Percentiles rank a stretch among this genome's conserved stretches.
phyloP scores from a whole-genome alignment of 768 basidiomycete species.

The Termitomyces sp. region DNA sequence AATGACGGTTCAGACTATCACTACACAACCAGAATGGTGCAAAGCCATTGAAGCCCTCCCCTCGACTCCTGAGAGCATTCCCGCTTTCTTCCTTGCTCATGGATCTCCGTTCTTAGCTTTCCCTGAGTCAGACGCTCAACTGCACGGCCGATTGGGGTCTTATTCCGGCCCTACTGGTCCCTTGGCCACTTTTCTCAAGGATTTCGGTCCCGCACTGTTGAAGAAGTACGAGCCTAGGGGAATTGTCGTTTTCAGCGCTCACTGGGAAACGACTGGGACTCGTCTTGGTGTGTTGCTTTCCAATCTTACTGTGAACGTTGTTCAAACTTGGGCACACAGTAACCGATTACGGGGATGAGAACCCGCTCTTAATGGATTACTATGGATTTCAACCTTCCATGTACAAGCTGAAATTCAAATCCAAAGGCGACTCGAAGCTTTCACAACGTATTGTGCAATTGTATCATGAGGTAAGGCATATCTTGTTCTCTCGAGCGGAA shows the following conservation, averaged over 20 bases:
- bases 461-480: constrained; percentile 43
- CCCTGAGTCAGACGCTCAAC: constrained; percentile 20
- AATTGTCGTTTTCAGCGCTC: constrained; percentile 81
- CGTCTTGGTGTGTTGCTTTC: constrained; percentile 44
- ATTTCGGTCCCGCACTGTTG: constrained; percentile 63
- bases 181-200: constrained; percentile 53
- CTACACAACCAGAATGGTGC: constrained; percentile 43
- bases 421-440: constrained; percentile 55
- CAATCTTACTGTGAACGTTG: neutral
- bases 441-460: constrained; percentile 58
- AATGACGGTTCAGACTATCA: constrained; percentile 23
- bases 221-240: constrained; percentile 73
- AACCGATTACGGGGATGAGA: constrained; percentile 73
- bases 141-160: constrained; percentile 17
- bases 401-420: constrained; percentile 66
- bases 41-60: constrained; percentile 54
- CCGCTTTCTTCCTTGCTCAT: constrained; percentile 75
- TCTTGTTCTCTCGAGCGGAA: neutral
- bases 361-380: constrained; percentile 74
- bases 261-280: constrained; percentile 68
- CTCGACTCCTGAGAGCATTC: constrained; percentile 55
- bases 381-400: constrained; percentile 59
- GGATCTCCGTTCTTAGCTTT: constrained; percentile 55
- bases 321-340: constrained; percentile 34
- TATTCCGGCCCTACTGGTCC: constrained; percentile 48